Evolutionary conservation across 2,329 filamentous ascomycete species (phyloP).

Genomic region (Lachnellula cervina): DNA sequence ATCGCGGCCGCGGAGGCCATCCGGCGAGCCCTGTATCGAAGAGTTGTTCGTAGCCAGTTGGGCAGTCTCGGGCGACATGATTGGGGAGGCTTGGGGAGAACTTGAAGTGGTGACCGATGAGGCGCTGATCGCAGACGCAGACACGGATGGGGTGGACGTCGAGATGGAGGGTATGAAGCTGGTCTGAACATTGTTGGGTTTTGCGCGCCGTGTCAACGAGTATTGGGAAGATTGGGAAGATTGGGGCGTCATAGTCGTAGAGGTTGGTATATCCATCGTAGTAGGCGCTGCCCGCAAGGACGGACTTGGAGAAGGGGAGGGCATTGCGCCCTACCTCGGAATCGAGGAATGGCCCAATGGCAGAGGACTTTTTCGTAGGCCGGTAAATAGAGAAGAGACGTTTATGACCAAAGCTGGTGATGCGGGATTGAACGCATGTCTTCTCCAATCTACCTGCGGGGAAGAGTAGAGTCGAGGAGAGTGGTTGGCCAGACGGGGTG

Average conservation of each 20-base stretch:
- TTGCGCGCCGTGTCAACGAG: conserved; percentile 19
- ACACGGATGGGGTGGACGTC: conserved; percentile 34
- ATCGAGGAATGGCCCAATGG: conserved; percentile 19
- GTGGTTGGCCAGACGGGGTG: background rate
- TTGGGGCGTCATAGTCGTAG: conserved; percentile 15
- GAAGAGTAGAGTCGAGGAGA: background rate
- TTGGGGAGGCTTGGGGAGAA: conserved; percentile 51
- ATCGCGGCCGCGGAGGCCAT: conserved; percentile 52
- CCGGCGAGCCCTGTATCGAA: conserved; percentile 64
- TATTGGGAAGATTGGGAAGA: conserved; percentile 15
- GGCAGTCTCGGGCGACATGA: conserved; percentile 50
- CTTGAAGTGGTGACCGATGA: conserved; percentile 51
- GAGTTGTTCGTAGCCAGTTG: conserved; percentile 51
- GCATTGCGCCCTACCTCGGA: conserved; percentile 14
- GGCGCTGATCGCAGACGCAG: conserved; percentile 50
- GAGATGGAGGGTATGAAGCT: conserved; percentile 23
- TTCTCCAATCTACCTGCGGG: conserved; percentile 5
- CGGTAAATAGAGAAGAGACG: conserved; percentile 11
- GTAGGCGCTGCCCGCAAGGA: conserved; percentile 12
- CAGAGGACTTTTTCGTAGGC: conserved; percentile 14
- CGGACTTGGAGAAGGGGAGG: conserved; percentile 18
- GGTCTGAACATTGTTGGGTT: conserved; percentile 31
- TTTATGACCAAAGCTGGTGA: conserved; percentile 20
- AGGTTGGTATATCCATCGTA: conserved; percentile 2
- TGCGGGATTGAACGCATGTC: conserved; percentile 26